These are phyloP conservation scores for Podila verticillata DNA, from an alignment of 192 early-diverging fungal species.

Conservation along the genomic window DNA sequence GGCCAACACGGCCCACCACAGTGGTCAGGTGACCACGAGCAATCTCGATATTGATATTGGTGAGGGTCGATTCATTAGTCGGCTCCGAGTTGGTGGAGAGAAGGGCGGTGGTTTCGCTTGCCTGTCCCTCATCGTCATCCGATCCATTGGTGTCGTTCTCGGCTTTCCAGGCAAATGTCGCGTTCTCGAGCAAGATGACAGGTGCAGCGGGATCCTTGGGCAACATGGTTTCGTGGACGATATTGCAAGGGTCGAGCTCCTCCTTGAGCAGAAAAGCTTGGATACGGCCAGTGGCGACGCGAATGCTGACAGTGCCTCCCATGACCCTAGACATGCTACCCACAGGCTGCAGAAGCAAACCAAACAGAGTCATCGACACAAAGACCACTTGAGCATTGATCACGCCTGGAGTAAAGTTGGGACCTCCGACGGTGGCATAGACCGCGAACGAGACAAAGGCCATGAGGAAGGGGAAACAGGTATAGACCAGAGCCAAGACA, in stretches of 20 bases:
- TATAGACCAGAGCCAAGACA: constrained; percentile 20
- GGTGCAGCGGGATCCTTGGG: constrained; percentile 9
- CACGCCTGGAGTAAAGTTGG: constrained; percentile 17
- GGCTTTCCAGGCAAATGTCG: constrained; percentile 30
- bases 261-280: constrained; percentile 78
- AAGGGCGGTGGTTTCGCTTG: constrained; percentile 19
- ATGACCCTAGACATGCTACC: constrained; percentile 80
- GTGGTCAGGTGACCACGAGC: constrained; percentile 24
- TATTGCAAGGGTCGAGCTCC: constrained; percentile 60
- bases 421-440: constrained; percentile 32
- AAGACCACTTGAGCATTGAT: constrained; percentile 79
- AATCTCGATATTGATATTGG: constrained; percentile 35
- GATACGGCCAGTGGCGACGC: constrained; percentile 82
- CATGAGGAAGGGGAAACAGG: constrained; percentile 29
- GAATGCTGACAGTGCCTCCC: constrained; percentile 73
- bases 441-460: constrained; percentile 33
- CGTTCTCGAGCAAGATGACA: constrained; percentile 17
- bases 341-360: constrained; percentile 86
- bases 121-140: constrained; percentile 12
- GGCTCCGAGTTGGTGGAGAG: not conserved
- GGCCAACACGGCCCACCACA: constrained; percentile 46
- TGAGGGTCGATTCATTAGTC: constrained; percentile 4
- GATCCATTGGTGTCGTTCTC: not conserved
- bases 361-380: constrained; percentile 89
- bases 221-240: not conserved